Evolutionary conservation across 1,284 basidiomycete species (phyloP), one percentile per base, ranked within the genome.

Genomic region (Quambalaria eucalypti): DNA sequence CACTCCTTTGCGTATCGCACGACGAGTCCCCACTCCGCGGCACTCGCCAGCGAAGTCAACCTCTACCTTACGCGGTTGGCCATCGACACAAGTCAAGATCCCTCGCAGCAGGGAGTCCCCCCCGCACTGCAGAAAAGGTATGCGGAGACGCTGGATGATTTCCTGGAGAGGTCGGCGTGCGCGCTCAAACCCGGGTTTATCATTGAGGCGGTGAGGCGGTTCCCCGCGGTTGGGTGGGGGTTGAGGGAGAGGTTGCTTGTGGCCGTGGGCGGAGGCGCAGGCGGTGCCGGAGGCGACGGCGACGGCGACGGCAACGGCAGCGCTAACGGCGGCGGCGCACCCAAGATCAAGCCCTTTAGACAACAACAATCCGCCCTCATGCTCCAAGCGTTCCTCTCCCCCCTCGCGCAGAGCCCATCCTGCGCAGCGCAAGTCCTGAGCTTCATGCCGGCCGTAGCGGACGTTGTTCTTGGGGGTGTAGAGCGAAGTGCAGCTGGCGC

Each of bases 131-230:
- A n/a, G 29, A 50, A 36, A 25, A 76, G 80, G 7, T 93, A 95
- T 74, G 80, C 79, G 42, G 78, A 78, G 56, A 90, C 89, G 0
- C 76, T 93, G 23, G 69, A 78, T 16, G 88, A 92, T 76, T 95
- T 89, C 72, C 79, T 87, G 55, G 83, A 82, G 8, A 82, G 88
- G 56, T 95, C 93, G 77, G 82, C 84, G 42, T 90, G 88, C 4
- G 79, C 82, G 31, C 79, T 95, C 47, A 86, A 87, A 64, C 77
- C 82, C 1, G 77, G 78, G 36, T 91, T 95, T 78, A 84, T 97
- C 76, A 80, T 84, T 53, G 87, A 90, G 51, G 87, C 88, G 66
- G 80, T 88, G 55, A 81, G 81, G 28, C 84, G 87, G 38, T 82
- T 83, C 77, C 84, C 88, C 0, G 59, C 76, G 7, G 77, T 80